Evolutionary conservation across 2,329 filamentous ascomycete genomes (phyloP), one percentile per base, ranked within the genome.

Genomic region (Aspergillus pseudoterreus): DNA sequence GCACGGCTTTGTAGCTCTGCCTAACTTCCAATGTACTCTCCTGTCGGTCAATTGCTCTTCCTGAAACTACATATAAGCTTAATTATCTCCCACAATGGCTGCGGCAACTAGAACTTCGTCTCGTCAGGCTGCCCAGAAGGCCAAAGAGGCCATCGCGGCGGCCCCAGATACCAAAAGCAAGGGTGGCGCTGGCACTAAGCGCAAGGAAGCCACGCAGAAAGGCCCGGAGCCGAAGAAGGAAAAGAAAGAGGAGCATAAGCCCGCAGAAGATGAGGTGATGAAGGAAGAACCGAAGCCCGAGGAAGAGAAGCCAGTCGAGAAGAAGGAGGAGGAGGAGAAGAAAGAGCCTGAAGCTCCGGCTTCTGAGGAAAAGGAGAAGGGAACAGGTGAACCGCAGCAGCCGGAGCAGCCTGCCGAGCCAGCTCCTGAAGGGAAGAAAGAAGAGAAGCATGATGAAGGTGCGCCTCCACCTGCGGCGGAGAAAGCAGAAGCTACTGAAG

Each of bases 61-160:
- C n/a, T 3, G 12, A 6, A 6, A 2, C 6, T 32, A 14, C 5
- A 2, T 22, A 10, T 14, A 24, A 35, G 6, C n/a, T 9, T 10
- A 36, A 12, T n/a, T n/a, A 21, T 19, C n/a, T 14, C 15, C 32
- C 38, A 62, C 46, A 30, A 71, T 72, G 66, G 56, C 61, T 47
- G 50, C 61, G 27, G 27, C 27, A 11, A 63, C 64, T 42, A 60
- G 71, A 54, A 69, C 70, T 41, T 76, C 74, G 4, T 67, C 72
- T 14, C 72, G 74, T 30, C 65, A 72, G 53, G 73, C 73, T 4
- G 73, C 73, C 8, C 66, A 67, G 45, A 74, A 75, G 57, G 72
- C 73, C 30, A 74, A 74, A 50, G 65, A 74, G 54, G 70, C 73
- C 22, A 69, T 72, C 51, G 53, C 65, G 43, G 62, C 59, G 52